Conservation (phyloP, 2,329 filamentous ascomycete species). For the Pyricularia sp. region DNA sequence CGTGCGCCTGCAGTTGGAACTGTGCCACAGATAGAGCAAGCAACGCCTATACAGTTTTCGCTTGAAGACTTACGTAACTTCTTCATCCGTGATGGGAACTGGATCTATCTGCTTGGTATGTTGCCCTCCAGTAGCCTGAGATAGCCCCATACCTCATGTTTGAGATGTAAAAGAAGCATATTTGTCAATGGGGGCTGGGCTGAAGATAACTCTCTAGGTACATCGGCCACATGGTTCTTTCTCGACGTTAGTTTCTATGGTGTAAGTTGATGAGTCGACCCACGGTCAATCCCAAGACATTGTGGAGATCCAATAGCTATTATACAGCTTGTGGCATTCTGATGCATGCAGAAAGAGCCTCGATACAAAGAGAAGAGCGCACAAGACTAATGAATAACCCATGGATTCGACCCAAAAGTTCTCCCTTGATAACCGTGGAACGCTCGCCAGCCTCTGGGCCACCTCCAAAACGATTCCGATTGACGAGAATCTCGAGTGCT, state of each 20-base stretch:
- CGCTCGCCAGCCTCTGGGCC: constrained; percentile 29
- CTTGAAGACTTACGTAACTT: constrained; percentile 33
- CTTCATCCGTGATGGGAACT: constrained; percentile 34
- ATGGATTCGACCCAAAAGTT: constrained; percentile 15
- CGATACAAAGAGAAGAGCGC: too few species aligned
- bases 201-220: constrained; percentile 12
- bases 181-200: constrained; percentile 9
- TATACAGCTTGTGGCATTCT: too few species aligned
- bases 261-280: too few species aligned
- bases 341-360: too few species aligned
- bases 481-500: constrained; percentile 27
- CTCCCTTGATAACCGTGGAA: constrained; percentile 31
- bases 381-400: too few species aligned
- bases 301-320: too few species aligned
- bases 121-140: not conserved
- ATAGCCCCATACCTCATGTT: constrained; percentile 4
- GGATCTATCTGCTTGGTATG: constrained; percentile 27
- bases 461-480: constrained; percentile 21
- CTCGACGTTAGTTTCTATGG: constrained; percentile 46
- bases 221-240: constrained; percentile 37
- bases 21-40: constrained; percentile 11
- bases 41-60: constrained; percentile 35
- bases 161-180: constrained; percentile 5
- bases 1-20: not conserved
- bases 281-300: too few species aligned